A percentile compares a stretch with the other conserved stretches of the same genome.
Evolutionary conservation across 2,329 filamentous ascomycete species (phyloP).

Genomic region (Fonsecaea erecta): DNA sequence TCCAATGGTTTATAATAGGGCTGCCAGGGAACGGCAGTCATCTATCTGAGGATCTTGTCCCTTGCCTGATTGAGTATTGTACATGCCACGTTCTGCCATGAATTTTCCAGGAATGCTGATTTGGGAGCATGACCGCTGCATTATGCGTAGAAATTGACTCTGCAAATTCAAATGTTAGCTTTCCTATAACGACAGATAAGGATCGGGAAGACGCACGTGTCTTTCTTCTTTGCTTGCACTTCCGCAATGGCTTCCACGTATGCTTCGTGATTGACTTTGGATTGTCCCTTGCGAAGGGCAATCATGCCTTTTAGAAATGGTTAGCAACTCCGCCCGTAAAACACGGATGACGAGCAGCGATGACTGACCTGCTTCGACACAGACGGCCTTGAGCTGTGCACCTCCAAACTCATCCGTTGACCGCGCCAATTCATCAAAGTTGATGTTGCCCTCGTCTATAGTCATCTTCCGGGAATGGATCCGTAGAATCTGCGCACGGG

Average conservation of each 20-base stretch:
- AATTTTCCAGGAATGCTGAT: neutral
- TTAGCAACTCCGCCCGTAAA: conserved; percentile 14
- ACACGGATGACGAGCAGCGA: neutral
- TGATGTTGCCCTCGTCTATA: conserved; percentile 79
- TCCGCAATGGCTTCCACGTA: conserved; percentile 98
- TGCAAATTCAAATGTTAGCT: conserved; percentile 17
- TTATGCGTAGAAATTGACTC: conserved; percentile 44
- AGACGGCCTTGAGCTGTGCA: conserved; percentile 96
- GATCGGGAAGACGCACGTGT: conserved; percentile 54
- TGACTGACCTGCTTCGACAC: conserved; percentile 74
- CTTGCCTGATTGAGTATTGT: conserved; percentile 8
- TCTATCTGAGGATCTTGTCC: neutral
- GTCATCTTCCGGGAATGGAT: conserved; percentile 99
- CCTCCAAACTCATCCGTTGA: conserved; percentile 99
- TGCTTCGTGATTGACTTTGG: conserved; percentile 96
- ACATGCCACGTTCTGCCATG: conserved; percentile 13
- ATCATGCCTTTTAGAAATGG: conserved; percentile 74
- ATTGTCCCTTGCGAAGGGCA: conserved; percentile 88
- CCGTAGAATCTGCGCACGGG: conserved; percentile 92
- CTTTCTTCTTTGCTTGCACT: conserved; percentile 89
- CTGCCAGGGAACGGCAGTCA: neutral
- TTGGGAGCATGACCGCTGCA: neutral
- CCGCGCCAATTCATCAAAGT: conserved; percentile 93
- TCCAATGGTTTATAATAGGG: neutral
- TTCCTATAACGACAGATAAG: neutral